phyloP scores from a whole-genome alignment of 2,329 filamentous ascomycete species.

The Aureobasidium leucospermi region DNA sequence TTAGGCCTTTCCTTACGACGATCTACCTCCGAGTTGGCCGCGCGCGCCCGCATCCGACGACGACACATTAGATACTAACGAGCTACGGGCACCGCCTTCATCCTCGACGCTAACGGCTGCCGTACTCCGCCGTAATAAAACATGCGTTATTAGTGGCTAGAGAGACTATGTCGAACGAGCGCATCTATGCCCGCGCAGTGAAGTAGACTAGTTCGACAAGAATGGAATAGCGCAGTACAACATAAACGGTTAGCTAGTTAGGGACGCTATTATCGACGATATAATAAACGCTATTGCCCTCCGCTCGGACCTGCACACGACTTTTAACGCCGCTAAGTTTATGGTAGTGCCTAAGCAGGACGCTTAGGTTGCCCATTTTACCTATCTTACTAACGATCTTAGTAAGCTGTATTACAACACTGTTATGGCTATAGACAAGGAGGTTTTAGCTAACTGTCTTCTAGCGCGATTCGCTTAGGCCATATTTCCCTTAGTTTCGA shows the following conservation, averaged over 20 bases:
- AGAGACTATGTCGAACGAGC: constrained; percentile 15
- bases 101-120: constrained; percentile 6
- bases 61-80: not conserved
- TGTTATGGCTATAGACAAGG: not conserved
- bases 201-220: constrained; percentile 15
- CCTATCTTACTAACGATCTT: constrained; percentile 7
- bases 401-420: constrained; percentile 13
- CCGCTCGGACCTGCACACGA: constrained; percentile 15
- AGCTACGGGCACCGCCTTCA: constrained; percentile 4
- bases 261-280: constrained; percentile 10
- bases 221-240: constrained; percentile 16
- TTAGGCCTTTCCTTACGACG: constrained; percentile 14
- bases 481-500: too few species aligned
- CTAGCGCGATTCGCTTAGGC: too few species aligned
- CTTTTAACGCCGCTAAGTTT: constrained; percentile 14
- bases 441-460: not conserved
- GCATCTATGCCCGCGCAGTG: constrained; percentile 16
- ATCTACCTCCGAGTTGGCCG: constrained; percentile 11
- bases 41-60: not conserved
- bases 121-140: constrained; percentile 12
- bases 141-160: constrained; percentile 5
- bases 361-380: constrained; percentile 13
- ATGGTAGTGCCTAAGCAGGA: constrained; percentile 12
- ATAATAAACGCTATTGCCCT: constrained; percentile 15
- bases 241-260: not conserved